Evolutionary conservation across 257 asterid genomes (phyloP), one percentile per base, ranked within the genome.

Genomic region (Vinca minor): DNA sequence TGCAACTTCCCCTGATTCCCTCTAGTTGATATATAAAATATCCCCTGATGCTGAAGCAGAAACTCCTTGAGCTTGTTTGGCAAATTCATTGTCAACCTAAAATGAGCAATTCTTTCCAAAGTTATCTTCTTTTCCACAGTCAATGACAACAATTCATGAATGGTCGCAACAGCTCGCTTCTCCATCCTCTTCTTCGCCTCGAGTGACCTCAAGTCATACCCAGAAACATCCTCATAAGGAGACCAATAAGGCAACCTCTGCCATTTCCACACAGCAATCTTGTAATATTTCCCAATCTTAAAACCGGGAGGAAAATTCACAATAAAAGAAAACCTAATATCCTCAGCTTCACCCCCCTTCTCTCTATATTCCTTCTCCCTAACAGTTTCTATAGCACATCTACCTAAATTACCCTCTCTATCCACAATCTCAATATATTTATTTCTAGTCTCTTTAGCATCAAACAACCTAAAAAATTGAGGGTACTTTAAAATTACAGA

Each of bases 231-330:
- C 74, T 87, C 97, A 49, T 87, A 87, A 0, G 97, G 97, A 4
- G 95, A 90, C 96, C 97, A 90, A 66, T 90, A 90, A 4, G 97
- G 97, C 72, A 87, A 64, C 81, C 96, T 84, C 82, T 90, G 96
- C 97, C 97, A 87, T 42, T 90, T 87, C 97, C 97, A 87, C 29
- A 90, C 82, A 0, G 95, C 96, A 42, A 85, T 90, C 80, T 78
- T 87, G 76, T 79, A 85, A 73, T 85, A 84, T 82, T 85, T 90
- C 12, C 96, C 95, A 35, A 84, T 82, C 86, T 84, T 90, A 50
- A 87, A 90, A 36, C 95, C 96, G 0, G 96, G 96, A 10, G 97
- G 97, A 20, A 90, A 90, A 81, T 87, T 85, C 63, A 87, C 83
- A 0, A 78, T 70, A 63, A 90, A 90, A 1, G 95, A 78, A 60